Conservation (phyloP, 2,329 filamentous ascomycete genomes). For the Kalaharituber pfeilii region DNA sequence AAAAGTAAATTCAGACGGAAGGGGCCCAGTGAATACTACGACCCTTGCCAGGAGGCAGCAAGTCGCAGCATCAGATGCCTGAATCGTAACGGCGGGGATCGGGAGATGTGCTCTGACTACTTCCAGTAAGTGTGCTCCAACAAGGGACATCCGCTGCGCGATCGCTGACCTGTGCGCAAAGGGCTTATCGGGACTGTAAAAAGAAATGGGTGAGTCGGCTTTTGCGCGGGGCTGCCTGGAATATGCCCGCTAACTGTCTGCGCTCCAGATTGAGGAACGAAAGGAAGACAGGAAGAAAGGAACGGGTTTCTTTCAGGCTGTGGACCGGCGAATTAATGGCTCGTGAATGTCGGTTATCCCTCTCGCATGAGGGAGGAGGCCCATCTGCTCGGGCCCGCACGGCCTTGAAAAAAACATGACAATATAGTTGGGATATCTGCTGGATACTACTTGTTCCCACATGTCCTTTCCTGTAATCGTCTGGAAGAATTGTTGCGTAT, state of each 20-base stretch:
- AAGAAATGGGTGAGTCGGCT: conserved; percentile 62
- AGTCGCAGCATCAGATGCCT: conserved; percentile 71
- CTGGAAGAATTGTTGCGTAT: too few species aligned
- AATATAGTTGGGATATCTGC: too few species aligned
- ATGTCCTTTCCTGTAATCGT: too few species aligned
- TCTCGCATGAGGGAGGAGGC: too few species aligned
- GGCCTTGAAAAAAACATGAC: too few species aligned
- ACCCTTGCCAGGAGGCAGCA: conserved; percentile 89
- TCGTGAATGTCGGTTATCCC: too few species aligned
- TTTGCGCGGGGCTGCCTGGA: neutral
- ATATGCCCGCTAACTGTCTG: conserved; percentile 3
- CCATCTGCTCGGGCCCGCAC: too few species aligned
- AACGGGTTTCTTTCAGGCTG: conserved; percentile 8
- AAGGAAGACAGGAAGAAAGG: conserved; percentile 31
- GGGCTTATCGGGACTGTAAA: conserved; percentile 87
- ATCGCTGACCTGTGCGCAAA: conserved; percentile 26
- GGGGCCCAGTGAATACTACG: conserved; percentile 65
- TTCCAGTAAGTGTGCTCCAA: conserved; percentile 54
- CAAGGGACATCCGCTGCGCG: neutral
- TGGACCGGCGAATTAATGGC: too few species aligned
- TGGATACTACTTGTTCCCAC: too few species aligned
- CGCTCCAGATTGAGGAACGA: conserved; percentile 30
- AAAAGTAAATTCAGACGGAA: conserved; percentile 49
- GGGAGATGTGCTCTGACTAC: conserved; percentile 81
- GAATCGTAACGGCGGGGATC: conserved; percentile 71